Evolutionary conservation across 805 yeast species (phyloP).

Genomic region (Kodamaea laetipori): DNA sequence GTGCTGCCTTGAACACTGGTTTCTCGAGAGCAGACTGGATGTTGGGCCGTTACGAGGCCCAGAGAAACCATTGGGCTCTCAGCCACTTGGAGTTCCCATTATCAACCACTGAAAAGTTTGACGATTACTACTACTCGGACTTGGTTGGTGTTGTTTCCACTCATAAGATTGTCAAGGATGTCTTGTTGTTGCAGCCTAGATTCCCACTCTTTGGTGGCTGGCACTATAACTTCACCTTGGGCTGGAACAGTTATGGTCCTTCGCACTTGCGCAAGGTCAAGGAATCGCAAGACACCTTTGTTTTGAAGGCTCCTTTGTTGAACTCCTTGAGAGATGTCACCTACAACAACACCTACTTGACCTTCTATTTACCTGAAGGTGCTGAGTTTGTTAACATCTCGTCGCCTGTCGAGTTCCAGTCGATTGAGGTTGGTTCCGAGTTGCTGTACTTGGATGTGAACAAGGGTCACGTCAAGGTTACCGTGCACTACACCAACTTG

Average conservation of each 20-base stretch:
- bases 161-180: slow-evolving; percentile 46
- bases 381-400: slow-evolving; percentile 59
- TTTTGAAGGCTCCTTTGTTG: slow-evolving; percentile 69
- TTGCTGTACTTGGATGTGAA: slow-evolving; percentile 71
- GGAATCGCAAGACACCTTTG: slow-evolving; percentile 48
- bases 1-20: slow-evolving; percentile 66
- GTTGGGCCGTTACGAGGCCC: slow-evolving; percentile 50
- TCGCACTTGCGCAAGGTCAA: slow-evolving; percentile 50
- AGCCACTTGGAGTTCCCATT: slow-evolving; percentile 61
- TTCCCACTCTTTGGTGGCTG: slow-evolving; percentile 96
- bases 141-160: slow-evolving; percentile 93
- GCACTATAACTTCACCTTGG: slow-evolving; percentile 92
- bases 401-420: slow-evolving; percentile 52
- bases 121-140: slow-evolving; percentile 78
- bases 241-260: slow-evolving; percentile 74
- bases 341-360: slow-evolving; percentile 61
- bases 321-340: slow-evolving; percentile 71
- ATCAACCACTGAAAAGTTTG: slow-evolving; percentile 31
- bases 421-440: slow-evolving; percentile 35
- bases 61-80: slow-evolving; percentile 59
- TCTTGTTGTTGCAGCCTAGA: slow-evolving; percentile 73
- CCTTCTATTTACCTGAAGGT: slow-evolving; percentile 84
- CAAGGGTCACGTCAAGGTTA: slow-evolving; percentile 75
- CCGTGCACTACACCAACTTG: slow-evolving; percentile 59
- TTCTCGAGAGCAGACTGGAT: slow-evolving; percentile 82